These are phyloP conservation scores for Davidsoniella neocaledoniae DNA, from an alignment of 2,329 filamentous ascomycete species.

Conservation along the genomic window DNA sequence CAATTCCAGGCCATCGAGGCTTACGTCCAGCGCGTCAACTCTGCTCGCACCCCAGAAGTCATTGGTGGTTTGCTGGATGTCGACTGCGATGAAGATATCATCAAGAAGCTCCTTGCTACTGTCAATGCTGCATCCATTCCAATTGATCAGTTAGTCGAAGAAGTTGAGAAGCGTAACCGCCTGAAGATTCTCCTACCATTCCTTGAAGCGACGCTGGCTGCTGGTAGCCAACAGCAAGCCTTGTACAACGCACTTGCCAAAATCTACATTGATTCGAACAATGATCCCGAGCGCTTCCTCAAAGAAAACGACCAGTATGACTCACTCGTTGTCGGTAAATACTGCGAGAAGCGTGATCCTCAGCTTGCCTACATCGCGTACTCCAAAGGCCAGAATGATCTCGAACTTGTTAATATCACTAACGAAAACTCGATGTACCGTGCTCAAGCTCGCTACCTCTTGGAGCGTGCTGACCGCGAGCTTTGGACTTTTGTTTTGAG, in stretches of 20 bases:
- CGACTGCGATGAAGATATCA: slow-evolving; percentile 90
- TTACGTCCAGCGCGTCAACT: slow-evolving; percentile 95
- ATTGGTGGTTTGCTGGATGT: slow-evolving; percentile 89
- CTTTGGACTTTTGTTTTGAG: slow-evolving; percentile 92
- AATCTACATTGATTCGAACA: slow-evolving; percentile 98
- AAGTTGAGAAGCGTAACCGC: slow-evolving; percentile 92
- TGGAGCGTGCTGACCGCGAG: slow-evolving; percentile 77
- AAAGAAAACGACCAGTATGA: slow-evolving; percentile 97
- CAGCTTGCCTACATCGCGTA: slow-evolving; percentile 93
- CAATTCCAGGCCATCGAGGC: slow-evolving; percentile 98
- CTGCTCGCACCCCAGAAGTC: slow-evolving; percentile 74
- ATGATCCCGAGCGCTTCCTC: slow-evolving; percentile 92
- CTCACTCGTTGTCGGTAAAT: slow-evolving; percentile 80
- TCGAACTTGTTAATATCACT: slow-evolving; percentile 93
- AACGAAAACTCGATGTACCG: slow-evolving; percentile 99
- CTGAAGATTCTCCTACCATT: slow-evolving; percentile 92
- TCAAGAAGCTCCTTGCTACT: slow-evolving; percentile 76
- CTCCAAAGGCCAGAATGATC: slow-evolving; percentile 88
- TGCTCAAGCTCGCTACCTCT: slow-evolving; percentile 85
- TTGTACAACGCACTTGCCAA: slow-evolving; percentile 96
- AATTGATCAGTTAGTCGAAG: slow-evolving; percentile 81
- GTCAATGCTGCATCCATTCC: slow-evolving; percentile 74
- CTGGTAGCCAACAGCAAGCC: slow-evolving; percentile 88
- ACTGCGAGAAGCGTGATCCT: slow-evolving; percentile 96
- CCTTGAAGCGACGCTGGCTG: slow-evolving; percentile 77